Conservation (phyloP, 306 rosid genomes). For the Astragalus glycyphyllos region DNA sequence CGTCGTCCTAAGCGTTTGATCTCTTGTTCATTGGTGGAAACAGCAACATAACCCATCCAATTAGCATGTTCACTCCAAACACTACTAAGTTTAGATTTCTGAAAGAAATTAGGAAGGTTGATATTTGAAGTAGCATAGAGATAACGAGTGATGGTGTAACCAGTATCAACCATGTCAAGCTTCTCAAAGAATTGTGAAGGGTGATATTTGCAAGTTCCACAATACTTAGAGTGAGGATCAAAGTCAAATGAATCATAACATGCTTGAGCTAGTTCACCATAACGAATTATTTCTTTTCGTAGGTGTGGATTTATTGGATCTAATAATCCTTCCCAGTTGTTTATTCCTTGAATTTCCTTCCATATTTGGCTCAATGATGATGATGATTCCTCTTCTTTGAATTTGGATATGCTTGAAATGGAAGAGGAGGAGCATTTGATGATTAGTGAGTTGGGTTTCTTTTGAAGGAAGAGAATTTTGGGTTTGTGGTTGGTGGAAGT, state of each 20-base stretch:
- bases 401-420: slow-evolving; percentile 42
- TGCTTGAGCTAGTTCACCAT: slow-evolving; percentile 69
- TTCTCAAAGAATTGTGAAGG: slow-evolving; percentile 56
- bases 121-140: slow-evolving; percentile 79
- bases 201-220: slow-evolving; percentile 72
- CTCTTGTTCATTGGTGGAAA: slow-evolving; percentile 43
- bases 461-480: not conserved
- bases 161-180: slow-evolving; percentile 43
- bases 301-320: slow-evolving; percentile 66
- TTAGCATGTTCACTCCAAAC: slow-evolving; percentile 79
- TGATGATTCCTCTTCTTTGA: not conserved
- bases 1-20: slow-evolving; percentile 63
- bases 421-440: slow-evolving; percentile 37
- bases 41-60: slow-evolving; percentile 81
- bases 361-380: slow-evolving; percentile 49
- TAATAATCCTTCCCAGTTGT: slow-evolving; percentile 62
- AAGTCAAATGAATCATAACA: slow-evolving; percentile 73
- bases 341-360: slow-evolving; percentile 64
- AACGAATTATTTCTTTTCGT: slow-evolving; percentile 64
- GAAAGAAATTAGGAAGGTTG: slow-evolving; percentile 79
- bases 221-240: slow-evolving; percentile 73
- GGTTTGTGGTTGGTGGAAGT: not conserved
- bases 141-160: slow-evolving; percentile 64
- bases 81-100: slow-evolving; percentile 51
- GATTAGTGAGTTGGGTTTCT: not conserved